Evolutionary conservation across 2,329 filamentous ascomycete genomes (phyloP).

Genomic region (Knufia fluminis): DNA sequence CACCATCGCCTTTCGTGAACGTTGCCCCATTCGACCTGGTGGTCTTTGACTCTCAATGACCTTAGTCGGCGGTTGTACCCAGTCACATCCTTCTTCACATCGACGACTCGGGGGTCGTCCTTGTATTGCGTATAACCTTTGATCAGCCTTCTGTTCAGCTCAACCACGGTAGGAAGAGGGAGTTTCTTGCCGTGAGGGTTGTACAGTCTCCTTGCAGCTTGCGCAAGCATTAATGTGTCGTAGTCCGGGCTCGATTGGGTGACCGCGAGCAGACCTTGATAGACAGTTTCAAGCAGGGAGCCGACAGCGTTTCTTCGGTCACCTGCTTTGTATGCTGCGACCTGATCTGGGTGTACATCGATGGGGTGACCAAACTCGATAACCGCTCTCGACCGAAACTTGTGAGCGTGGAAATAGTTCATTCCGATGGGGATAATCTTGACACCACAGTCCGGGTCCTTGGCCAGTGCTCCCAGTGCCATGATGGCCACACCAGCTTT

Average conservation of each 20-base stretch:
- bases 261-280: slow-evolving; percentile 74
- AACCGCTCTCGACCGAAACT: slow-evolving; percentile 91
- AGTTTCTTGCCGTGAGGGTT: slow-evolving; percentile 91
- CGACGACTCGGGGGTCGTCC: slow-evolving; percentile 72
- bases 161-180: slow-evolving; percentile 82
- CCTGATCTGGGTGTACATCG: slow-evolving; percentile 70
- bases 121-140: slow-evolving; percentile 90
- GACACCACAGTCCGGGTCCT: slow-evolving; percentile 75
- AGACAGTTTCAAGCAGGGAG: slow-evolving; percentile 73
- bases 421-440: slow-evolving; percentile 96
- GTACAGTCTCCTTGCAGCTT: slow-evolving; percentile 86
- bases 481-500: slow-evolving; percentile 98
- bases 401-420: slow-evolving; percentile 99
- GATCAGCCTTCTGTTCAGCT: slow-evolving; percentile 83
- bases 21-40: slow-evolving; percentile 71
- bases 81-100: slow-evolving; percentile 64
- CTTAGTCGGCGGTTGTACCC: slow-evolving; percentile 81
- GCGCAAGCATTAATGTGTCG: slow-evolving; percentile 90
- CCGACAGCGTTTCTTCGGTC: slow-evolving; percentile 81
- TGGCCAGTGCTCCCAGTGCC: slow-evolving; percentile 81
- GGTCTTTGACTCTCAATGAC: slow-evolving; percentile 79
- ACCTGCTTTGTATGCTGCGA: slow-evolving; percentile 74
- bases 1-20: slow-evolving; percentile 65
- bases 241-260: slow-evolving; percentile 91
- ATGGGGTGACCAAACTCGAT: slow-evolving; percentile 90